Evolutionary conservation across 495 filamentous ascomycete genomes (phyloP), one percentile per base, ranked within the genome.

Genomic region (Neurospora sublineolata): DNA sequence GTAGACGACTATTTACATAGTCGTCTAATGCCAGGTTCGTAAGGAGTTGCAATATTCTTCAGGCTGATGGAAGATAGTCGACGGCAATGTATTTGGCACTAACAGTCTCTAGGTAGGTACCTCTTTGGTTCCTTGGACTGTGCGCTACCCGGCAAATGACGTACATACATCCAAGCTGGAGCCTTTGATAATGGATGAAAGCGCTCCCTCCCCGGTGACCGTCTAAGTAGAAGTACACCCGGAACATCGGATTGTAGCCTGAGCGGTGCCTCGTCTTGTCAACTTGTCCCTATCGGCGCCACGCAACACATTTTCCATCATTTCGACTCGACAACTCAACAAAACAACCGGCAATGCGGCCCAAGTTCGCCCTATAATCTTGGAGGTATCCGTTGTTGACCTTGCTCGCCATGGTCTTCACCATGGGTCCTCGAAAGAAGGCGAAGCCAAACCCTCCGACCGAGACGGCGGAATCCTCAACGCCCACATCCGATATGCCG

Each of bases 371-470:
- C 52, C 52, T 64, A 64, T 64, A 64, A 64, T 30, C 52, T 64
- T 33, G 18, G 52, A 33, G 52, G 46, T 3, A 27, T 27, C 23
- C 20, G 46, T 58, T 52, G 44, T 27, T 27, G 46, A 11, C 46
- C 46, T 58, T 27, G 46, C 46, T 58, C 46, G 36, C 18, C 18
- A 42, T 69, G 52, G 42, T 40, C 58, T 30, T 36, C 73, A 73
- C 71, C 67, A 87, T 86, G 89, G 86, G 84, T 77, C 84, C 88
- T 79, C 86, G 89, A 75, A 91, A 91, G 82, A 86, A 87, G 79
- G 82, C 85, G 73, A 89, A 87, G 81, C 86, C 83, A 73, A 89
- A 87, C 75, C 85, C 86, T 37, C 72, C 77, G 38, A 37, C 69
- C 1, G 75, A 75, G 36, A 72, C 77, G 72, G 81, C 80, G 73